Evolutionary conservation across 331 rosid species (phyloP), one percentile per base, ranked within the genome.

Genomic region (Pyracantha coccinea): DNA sequence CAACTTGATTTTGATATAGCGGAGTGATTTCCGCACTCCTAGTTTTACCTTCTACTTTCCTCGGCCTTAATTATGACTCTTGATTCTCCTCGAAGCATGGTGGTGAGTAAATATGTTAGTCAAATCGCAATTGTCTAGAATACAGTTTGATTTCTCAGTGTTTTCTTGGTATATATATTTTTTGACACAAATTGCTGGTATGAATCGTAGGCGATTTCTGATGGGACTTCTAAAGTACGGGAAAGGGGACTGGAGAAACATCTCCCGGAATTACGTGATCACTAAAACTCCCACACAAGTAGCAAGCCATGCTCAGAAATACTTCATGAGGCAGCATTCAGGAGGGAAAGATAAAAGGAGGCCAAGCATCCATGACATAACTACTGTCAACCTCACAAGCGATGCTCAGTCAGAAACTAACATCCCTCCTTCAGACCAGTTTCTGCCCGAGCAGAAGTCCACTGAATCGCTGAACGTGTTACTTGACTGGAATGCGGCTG

Each of bases 321-420:
- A 86, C 83, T 86, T 72, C 75, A 88, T 88, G 84, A 89, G 97
- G 84, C 97, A 93, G 83, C 86, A 67, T 57, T 83, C 97, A 2
- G 98, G 92, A 68, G 97, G 87, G 7, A 93, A 91, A 72, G 93
- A 92, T 79, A 93, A 88, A 75, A 89, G 96, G 60, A 88, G 98
- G 66, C 98, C 98, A 0, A 93, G 98, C 83, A 93, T 93, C 75
- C 98, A 93, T 73, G 98, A 93, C 29, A 89, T 93, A 74, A 93
- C 98, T 11, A 89, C 90, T 31, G 82, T 86, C 32, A 93, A 82
- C 79, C 91, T 93, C 27, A 75, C 89, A 35, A 87, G 82, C 54
- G 54, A 89, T 28, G 20, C 76, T 23, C 66, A 81, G 60, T 67
- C 86, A 33, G 88, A 88, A 67, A 75, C 78, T 33, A 87, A 75